These are phyloP conservation scores for Teratosphaeria gauchensis DNA, from an alignment of 2,329 filamentous ascomycete species.

Conservation along the genomic window DNA sequence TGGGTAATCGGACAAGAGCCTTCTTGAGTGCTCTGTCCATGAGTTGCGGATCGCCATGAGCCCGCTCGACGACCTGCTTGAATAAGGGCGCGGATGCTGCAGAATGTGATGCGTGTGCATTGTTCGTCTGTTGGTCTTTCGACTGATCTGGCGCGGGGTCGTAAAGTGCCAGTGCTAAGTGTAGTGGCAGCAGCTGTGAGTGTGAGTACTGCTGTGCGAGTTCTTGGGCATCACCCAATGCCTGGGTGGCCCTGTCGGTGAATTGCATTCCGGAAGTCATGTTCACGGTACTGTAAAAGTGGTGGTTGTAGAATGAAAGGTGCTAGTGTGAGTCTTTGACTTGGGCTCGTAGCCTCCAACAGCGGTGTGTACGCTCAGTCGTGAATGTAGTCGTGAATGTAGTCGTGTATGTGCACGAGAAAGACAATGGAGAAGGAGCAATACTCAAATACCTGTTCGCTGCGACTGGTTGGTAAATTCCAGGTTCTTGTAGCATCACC, in stretches of 20 bases:
- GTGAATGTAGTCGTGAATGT: background rate
- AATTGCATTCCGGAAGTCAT: constrained; percentile 81
- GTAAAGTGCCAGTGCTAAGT: constrained; percentile 75
- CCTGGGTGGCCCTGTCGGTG: constrained; percentile 84
- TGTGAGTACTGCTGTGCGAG: constrained; percentile 86
- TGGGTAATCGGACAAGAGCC: constrained; percentile 77
- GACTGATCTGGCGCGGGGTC: constrained; percentile 63
- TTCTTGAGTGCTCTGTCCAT: constrained; percentile 89
- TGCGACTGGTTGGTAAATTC: background rate
- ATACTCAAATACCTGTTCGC: background rate
- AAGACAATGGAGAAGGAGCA: background rate
- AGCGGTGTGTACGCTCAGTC: background rate
- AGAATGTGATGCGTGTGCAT: constrained; percentile 55
- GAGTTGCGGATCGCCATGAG: constrained; percentile 82
- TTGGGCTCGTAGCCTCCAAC: background rate
- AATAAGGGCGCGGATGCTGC: constrained; percentile 65
- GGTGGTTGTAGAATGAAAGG: background rate
- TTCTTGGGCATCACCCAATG: constrained; percentile 77
- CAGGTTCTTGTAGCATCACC: background rate
- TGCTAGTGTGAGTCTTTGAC: background rate
- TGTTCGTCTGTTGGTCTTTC: constrained; percentile 64
- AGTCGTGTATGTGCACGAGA: background rate
- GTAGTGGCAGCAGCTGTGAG: constrained; percentile 79
- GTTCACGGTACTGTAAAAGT: constrained; percentile 20
- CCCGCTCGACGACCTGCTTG: constrained; percentile 86